These are phyloP conservation scores for Venturia oleaginea DNA, from an alignment of 2,329 filamentous ascomycete species.

Conservation along the genomic window DNA sequence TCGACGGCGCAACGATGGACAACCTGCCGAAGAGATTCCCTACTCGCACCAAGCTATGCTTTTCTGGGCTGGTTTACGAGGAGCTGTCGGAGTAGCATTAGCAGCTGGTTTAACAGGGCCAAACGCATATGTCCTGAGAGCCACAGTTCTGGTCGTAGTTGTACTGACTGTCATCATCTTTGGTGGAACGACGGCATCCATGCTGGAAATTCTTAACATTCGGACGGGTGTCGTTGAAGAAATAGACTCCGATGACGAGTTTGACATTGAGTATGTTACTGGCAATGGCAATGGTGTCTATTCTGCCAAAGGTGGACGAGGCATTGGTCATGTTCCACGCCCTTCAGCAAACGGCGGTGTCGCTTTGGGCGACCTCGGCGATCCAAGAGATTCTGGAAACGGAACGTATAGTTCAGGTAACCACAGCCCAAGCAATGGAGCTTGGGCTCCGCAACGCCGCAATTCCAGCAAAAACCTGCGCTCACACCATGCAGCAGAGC, in stretches of 20 bases:
- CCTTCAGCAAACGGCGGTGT: conserved; percentile 43
- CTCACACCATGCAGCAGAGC: conserved; percentile 40
- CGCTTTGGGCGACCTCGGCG: conserved; percentile 29
- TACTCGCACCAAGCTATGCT: conserved; percentile 98
- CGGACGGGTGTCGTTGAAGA: conserved; percentile 94
- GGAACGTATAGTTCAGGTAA: conserved; percentile 41
- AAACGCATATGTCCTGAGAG: conserved; percentile 74
- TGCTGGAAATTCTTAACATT: conserved; percentile 97
- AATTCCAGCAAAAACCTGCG: conserved; percentile 25
- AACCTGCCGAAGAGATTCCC: conserved; percentile 78
- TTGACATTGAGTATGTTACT: conserved; percentile 72
- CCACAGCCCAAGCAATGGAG: conserved; percentile 7
- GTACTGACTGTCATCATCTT: conserved; percentile 98
- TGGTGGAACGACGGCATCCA: conserved; percentile 89
- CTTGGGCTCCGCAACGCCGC: conserved; percentile 6
- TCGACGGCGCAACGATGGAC: conserved; percentile 56
- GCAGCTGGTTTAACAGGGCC: conserved; percentile 78
- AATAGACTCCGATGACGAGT: conserved; percentile 95
- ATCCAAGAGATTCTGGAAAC: conserved; percentile 30
- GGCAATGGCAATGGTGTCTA: conserved; percentile 40
- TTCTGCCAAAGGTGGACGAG: conserved; percentile 68
- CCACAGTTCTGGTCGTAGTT: conserved; percentile 94
- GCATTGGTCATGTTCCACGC: conserved; percentile 68
- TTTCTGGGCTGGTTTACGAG: conserved; percentile 96
- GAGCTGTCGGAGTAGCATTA: conserved; percentile 89